Evolutionary conservation across 805 yeast species (phyloP).

Genomic region (Suhomyces faveliae): DNA sequence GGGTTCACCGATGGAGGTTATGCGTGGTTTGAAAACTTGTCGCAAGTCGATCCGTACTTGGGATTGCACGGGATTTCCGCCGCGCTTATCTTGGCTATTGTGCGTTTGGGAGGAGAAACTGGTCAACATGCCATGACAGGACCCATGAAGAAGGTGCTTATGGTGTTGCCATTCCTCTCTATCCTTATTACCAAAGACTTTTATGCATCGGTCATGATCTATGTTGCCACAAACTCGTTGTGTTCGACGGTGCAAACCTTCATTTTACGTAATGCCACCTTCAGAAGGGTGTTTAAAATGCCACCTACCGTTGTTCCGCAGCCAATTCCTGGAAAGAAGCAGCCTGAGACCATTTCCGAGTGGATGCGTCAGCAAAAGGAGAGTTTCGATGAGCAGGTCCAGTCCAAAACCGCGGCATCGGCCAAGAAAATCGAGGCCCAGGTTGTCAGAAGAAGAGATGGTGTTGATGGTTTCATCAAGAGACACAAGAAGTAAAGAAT

Average conservation of each 20-base stretch:
- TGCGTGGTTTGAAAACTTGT: constrained; percentile 80
- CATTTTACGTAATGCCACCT: constrained; percentile 54
- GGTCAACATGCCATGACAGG: constrained; percentile 65
- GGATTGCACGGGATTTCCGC: constrained; percentile 87
- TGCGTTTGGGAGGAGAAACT: constrained; percentile 87
- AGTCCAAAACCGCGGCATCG: constrained; percentile 33
- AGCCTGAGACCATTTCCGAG: constrained; percentile 35
- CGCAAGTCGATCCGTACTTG: constrained; percentile 85
- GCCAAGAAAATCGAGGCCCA: constrained; percentile 36
- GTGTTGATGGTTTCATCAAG: constrained; percentile 35
- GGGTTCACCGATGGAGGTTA: constrained; percentile 77
- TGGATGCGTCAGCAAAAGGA: constrained; percentile 36
- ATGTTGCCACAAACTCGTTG: constrained; percentile 78
- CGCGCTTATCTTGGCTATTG: constrained; percentile 66
- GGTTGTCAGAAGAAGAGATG: constrained; percentile 32
- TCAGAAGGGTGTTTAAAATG: constrained; percentile 57
- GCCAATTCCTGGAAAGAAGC: constrained; percentile 25
- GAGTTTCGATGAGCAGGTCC: constrained; percentile 31
- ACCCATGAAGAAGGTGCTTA: constrained; percentile 60
- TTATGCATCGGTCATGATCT: constrained; percentile 81
- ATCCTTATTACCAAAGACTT: constrained; percentile 86
- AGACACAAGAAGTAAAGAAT: constrained; percentile 27
- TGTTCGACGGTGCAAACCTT: constrained; percentile 72
- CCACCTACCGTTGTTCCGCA: constrained; percentile 59
- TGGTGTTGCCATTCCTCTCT: constrained; percentile 74